Evolutionary conservation across 1,139 yeast genomes (phyloP), one percentile per base, ranked within the genome.

Genomic region (Magnusiomyces tetraspermus): DNA sequence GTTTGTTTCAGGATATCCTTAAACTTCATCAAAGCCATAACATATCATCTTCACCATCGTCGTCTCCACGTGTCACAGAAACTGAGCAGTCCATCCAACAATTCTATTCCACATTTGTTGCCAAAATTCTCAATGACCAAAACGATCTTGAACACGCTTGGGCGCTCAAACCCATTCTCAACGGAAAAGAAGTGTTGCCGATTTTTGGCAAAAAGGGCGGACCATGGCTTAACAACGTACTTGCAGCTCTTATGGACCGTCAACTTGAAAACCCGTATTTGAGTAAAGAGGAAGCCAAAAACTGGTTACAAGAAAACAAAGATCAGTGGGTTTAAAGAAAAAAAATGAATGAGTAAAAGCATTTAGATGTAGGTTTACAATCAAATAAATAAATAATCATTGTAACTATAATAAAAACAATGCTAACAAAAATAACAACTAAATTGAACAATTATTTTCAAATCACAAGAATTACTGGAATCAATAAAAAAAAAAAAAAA

Each of bases 201-300:
- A 68, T 84, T 23, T 69, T 74, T 11, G 72, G 71, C 53, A 46
- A 46, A 46, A 84, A 83, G 63, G 88, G 92, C 0, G 97, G 97
- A 0, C 89, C 90, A 3, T 88, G 96, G 96, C 74, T 88, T 75
- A 74, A 79, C 8, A 68, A 69, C 30, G 69, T 82, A 11, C 76
- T 79, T 54, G 79, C 78, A 15, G 68, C 74, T 46, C 75, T 86
- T 8, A 66, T 87, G 46, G 68, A 73, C 15, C 84, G 90, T 86
- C 96, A 89, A 67, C 71, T 88, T 55, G 89, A 84, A 57, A 67
- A 86, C 60, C 95, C 95, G 0, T 62, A 61, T 0, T 75, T 75
- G 8, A 64, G 76, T 0, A 71, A 70, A 51, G 79, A 76, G 0
- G 82, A 83, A 40, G 77, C 88, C 63, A 28, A 53, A 4, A 55